Evolutionary conservation across 768 basidiomycete species (phyloP).

Genomic region (Leccinum pellstonianum): DNA sequence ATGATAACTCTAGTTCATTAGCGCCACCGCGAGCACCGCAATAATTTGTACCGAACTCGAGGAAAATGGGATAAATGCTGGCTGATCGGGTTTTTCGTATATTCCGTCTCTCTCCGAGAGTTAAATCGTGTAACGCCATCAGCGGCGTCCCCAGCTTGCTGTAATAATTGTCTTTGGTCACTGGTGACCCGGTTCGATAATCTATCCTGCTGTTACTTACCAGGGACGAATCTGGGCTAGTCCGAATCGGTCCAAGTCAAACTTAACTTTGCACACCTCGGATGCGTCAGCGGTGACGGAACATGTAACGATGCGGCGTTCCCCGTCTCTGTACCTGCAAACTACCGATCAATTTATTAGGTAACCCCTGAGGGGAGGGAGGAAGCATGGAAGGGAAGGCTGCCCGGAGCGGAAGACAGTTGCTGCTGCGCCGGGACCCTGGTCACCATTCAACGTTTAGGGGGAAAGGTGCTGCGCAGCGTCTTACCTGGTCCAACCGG

Average conservation of each 20-base stretch:
- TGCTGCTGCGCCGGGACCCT: neutral
- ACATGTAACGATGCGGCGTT: neutral
- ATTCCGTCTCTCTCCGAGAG: neutral
- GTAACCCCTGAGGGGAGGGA: neutral
- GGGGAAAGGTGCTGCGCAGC: neutral
- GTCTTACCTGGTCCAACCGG: neutral
- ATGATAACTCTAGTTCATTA: neutral
- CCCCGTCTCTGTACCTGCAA: neutral
- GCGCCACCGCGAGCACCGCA: conserved; percentile 1
- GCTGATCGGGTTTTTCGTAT: neutral
- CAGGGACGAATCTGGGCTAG: neutral
- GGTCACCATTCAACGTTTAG: neutral
- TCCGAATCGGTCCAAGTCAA: conserved; percentile 9
- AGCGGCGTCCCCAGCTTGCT: neutral
- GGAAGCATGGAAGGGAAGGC: neutral
- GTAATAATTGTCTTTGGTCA: neutral
- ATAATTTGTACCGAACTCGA: neutral
- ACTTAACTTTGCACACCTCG: conserved; percentile 23
- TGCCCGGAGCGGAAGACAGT: neutral
- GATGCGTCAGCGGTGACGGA: neutral
- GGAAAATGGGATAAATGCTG: neutral
- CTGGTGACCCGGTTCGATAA: conserved; percentile 8
- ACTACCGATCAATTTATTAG: neutral
- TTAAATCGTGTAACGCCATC: neutral
- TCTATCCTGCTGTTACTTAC: neutral